Evolutionary conservation across 768 basidiomycete species (phyloP), one percentile per base, ranked within the genome.

Genomic region (Exsudoporus frostii): DNA sequence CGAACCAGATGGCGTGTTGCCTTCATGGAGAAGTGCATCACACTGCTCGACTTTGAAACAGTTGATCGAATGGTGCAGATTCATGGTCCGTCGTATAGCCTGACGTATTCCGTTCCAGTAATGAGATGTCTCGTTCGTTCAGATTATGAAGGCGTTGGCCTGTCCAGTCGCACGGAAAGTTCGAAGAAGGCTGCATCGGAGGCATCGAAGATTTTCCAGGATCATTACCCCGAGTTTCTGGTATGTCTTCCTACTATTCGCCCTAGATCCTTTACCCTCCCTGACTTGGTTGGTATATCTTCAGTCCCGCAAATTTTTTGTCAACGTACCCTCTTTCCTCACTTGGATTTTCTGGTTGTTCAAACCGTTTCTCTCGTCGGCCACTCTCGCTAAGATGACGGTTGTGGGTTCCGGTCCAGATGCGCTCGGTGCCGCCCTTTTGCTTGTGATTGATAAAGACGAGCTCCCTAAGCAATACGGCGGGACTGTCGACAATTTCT

Each of bases 261-360:
- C n/a, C 48, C 79, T 71, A 25, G 15, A 15, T 20, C 8, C 7
- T 10, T 24, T 8, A 1, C 20, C 17, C 8, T 27, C 20, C 2
- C n/a, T 53, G 17, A 48, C 22, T 15, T 38, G 5, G 17, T 17
- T 38, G 9, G 50, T 36, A 22, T 60, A 22, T 44, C 14, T 29
- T 34, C 56, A 88, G 86, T 77, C 80, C 61, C 79, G 78, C 65
- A 92, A 92, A 66, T 88, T 85, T 73, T 92, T 92, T 63, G 76
- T 92, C 63, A 90, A 89, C 61, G 88, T 92, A 13, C 90, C 90
- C 0, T 79, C 80, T 2, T 62, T 88, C 52, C 75, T 91, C 59
- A 79, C 83, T 37, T 92, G 90, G 89, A 78, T 92, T 54, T 92
- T 90, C 73, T 92, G 90, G 90, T 58, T 76, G 15, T 91, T 92